A percentile compares a stretch with the other conserved stretches of the same genome.
phyloP scores from a whole-genome alignment of 1,284 basidiomycete species.

The Ceratobasidium sp. region DNA sequence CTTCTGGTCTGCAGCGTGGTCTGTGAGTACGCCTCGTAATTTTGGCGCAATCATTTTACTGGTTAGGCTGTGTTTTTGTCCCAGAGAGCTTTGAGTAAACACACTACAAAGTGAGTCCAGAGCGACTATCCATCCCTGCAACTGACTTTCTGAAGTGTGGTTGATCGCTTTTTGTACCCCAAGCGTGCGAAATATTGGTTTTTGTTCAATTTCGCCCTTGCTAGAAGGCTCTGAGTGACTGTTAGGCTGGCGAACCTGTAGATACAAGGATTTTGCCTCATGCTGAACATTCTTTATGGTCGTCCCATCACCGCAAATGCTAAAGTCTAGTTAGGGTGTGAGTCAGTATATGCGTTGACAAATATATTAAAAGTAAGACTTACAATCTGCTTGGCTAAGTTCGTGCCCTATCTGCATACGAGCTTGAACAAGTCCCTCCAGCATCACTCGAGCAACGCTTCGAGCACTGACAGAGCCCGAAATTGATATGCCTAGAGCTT shows the following conservation, averaged over 20 bases:
- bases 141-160: conserved; percentile 4
- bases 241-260: not conserved
- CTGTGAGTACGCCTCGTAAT: not conserved
- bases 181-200: not conserved
- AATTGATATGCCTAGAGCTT: not conserved
- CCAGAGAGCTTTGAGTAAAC: not conserved
- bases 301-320: conserved; percentile 7
- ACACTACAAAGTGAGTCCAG: not conserved
- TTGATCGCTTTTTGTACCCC: conserved; percentile 6
- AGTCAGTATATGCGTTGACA: not conserved
- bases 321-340: not conserved
- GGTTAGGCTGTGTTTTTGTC: not conserved
- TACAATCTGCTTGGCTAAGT: not conserved
- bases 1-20: conserved; percentile 29
- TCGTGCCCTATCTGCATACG: conserved; percentile 6
- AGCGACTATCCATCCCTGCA: not conserved
- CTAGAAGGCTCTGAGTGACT: not conserved
- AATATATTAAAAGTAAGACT: not conserved
- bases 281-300: conserved; percentile 14
- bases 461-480: not conserved
- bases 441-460: conserved; percentile 2
- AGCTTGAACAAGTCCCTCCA: conserved; percentile 6
- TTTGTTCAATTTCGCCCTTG: no score
- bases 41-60: not conserved
- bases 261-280: not conserved